These are phyloP conservation scores for Penicillium sp. DNA, from an alignment of 2,329 filamentous ascomycete species.

Conservation along the genomic window DNA sequence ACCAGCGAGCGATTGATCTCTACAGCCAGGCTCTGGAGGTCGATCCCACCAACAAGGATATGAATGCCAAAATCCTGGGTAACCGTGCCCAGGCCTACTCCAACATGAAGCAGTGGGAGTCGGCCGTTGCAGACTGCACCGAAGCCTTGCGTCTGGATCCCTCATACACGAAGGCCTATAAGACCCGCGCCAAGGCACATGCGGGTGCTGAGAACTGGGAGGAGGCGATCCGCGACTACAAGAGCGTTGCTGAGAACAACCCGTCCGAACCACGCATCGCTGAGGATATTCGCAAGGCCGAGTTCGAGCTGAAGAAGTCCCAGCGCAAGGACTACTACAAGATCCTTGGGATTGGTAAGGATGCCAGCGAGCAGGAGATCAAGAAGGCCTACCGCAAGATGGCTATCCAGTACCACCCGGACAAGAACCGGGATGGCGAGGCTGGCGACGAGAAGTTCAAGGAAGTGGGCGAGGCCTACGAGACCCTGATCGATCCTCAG, in stretches of 20 bases:
- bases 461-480: slow-evolving; percentile 95
- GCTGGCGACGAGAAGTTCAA: slow-evolving; percentile 87
- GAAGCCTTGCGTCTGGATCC: slow-evolving; percentile 77
- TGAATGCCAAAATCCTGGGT: slow-evolving; percentile 89
- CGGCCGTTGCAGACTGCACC: slow-evolving; percentile 81
- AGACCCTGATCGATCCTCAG: slow-evolving; percentile 89
- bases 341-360: slow-evolving; percentile 83
- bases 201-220: slow-evolving; percentile 88
- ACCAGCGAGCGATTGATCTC: slow-evolving; percentile 73
- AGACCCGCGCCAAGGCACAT: slow-evolving; percentile 86
- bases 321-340: slow-evolving; percentile 99
- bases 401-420: slow-evolving; percentile 89
- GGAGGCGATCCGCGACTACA: slow-evolving; percentile 82
- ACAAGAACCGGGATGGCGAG: slow-evolving; percentile 87
- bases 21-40: slow-evolving; percentile 80
- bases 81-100: slow-evolving; percentile 84
- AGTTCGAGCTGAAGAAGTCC: slow-evolving; percentile 95
- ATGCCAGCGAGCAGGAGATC: slow-evolving; percentile 76
- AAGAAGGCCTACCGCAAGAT: slow-evolving; percentile 97
- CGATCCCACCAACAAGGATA: slow-evolving; percentile 82
- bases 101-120: slow-evolving; percentile 73
- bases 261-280: slow-evolving; percentile 74
- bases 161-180: slow-evolving; percentile 81
- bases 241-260: slow-evolving; percentile 75
- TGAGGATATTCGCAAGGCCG: slow-evolving; percentile 82